phyloP scores from a whole-genome alignment of 169 alveolate genomes.

The Cryptosporidium muris region DNA sequence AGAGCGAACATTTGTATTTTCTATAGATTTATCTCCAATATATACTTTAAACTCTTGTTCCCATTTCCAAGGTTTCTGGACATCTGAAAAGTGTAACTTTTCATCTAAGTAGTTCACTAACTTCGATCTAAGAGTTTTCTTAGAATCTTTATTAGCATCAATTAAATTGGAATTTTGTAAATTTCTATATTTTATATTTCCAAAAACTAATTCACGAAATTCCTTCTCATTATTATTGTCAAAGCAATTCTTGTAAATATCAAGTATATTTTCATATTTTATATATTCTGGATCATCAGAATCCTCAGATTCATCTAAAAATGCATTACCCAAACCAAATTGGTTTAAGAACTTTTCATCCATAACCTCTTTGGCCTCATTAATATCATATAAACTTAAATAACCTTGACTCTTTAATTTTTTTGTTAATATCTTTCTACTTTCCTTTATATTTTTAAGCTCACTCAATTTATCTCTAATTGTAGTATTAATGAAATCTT shows the following conservation, averaged over 20 bases:
- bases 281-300: slow-evolving; percentile 1
- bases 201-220: slow-evolving; percentile 45
- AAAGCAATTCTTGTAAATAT: slow-evolving; percentile 25
- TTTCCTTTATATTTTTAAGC: slow-evolving; percentile 37
- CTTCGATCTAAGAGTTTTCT: slow-evolving; percentile 25
- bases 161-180: background rate
- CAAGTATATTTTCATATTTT: slow-evolving; percentile 4
- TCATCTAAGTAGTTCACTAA: slow-evolving; percentile 49
- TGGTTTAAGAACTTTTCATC: slow-evolving; percentile 36
- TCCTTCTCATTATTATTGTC: slow-evolving; percentile 27
- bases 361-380: slow-evolving; percentile 33
- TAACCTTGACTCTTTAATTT: slow-evolving; percentile 35
- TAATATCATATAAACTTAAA: slow-evolving; percentile 38
- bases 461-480: slow-evolving; percentile 34
- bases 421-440: slow-evolving; percentile 20
- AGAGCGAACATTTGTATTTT: no score
- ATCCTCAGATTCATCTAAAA: slow-evolving; percentile 63
- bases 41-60: slow-evolving; percentile 40
- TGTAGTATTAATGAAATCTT: slow-evolving; percentile 22
- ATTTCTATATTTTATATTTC: slow-evolving; percentile 23
- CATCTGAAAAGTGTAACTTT: slow-evolving; percentile 45
- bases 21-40: no score
- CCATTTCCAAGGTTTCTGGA: slow-evolving; percentile 70
- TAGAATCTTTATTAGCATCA: slow-evolving; percentile 20
- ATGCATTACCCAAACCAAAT: slow-evolving; percentile 49